phyloP scores from a whole-genome alignment of 306 rosid genomes.

The Gastrolobium bilobum region DNA sequence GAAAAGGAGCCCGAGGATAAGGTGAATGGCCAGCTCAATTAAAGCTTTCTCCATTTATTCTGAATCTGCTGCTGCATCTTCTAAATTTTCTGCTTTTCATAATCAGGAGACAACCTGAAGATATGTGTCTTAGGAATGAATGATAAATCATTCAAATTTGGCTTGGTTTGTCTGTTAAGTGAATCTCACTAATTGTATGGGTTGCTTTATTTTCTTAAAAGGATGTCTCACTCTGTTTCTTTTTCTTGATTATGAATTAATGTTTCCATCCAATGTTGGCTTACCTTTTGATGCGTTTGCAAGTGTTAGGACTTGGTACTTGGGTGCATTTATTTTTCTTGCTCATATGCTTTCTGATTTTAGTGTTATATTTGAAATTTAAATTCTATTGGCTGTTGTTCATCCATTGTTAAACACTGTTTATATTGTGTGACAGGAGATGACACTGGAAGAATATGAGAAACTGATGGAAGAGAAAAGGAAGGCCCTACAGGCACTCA shows the following conservation, averaged over 20 bases:
- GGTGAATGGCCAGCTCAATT: constrained; percentile 50
- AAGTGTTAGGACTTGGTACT: not conserved
- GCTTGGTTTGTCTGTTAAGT: not conserved
- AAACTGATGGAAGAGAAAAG: constrained; percentile 88
- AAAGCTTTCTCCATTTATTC: not conserved
- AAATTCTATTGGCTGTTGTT: not conserved
- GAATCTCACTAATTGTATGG: not conserved
- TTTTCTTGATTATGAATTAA: not conserved
- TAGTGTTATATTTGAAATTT: constrained; percentile 5
- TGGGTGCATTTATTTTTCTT: constrained; percentile 23
- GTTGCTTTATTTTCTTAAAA: not conserved
- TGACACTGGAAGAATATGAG: constrained; percentile 97
- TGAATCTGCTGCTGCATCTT: not conserved
- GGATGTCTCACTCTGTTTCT: not conserved
- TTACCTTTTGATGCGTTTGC: not conserved
- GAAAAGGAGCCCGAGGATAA: constrained; percentile 90
- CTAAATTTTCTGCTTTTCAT: not conserved
- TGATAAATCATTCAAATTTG: not conserved
- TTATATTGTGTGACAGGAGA: constrained; percentile 66
- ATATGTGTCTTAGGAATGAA: constrained; percentile 2
- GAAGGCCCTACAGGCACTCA: constrained; percentile 79
- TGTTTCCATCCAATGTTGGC: not conserved
- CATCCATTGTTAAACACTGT: constrained; percentile 24
- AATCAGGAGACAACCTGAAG: not conserved
- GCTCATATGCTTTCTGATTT: not conserved